Conservation (phyloP, 2,329 filamentous ascomycete genomes). For the Paecilomyces formosus region DNA sequence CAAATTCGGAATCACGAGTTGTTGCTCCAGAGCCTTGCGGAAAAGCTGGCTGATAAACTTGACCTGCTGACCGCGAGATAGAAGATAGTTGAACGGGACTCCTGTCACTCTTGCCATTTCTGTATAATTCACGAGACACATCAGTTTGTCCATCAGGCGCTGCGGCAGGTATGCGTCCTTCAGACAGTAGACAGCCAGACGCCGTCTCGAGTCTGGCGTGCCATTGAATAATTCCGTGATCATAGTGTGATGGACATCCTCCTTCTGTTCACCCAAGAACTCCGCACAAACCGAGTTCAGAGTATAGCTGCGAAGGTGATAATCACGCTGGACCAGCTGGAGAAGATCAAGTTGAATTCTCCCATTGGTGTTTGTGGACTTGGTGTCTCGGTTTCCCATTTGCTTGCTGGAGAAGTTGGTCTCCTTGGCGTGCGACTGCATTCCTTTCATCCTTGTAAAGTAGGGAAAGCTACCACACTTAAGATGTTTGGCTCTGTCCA, state of each 20-base stretch:
- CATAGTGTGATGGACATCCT: constrained; percentile 98
- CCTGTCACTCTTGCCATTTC: constrained; percentile 99
- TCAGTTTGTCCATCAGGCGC: constrained; percentile 91
- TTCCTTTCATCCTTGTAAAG: constrained; percentile 71
- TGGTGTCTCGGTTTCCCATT: constrained; percentile 93
- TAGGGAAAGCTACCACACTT: constrained; percentile 75
- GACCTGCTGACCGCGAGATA: constrained; percentile 89
- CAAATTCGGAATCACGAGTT: constrained; percentile 87
- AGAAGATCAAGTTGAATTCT: constrained; percentile 86
- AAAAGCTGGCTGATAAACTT: constrained; percentile 97
- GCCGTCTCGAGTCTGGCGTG: constrained; percentile 81
- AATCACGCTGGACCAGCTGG: constrained; percentile 90
- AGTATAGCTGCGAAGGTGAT: constrained; percentile 93
- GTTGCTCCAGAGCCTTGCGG: constrained; percentile 86
- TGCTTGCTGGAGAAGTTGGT: constrained; percentile 95
- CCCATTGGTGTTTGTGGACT: constrained; percentile 89
- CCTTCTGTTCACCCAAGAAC: constrained; percentile 94
- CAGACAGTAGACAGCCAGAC: constrained; percentile 89
- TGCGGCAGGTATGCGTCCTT: constrained; percentile 97
- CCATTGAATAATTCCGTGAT: constrained; percentile 98
- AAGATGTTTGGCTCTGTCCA: constrained; percentile 79
- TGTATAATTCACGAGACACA: constrained; percentile 97
- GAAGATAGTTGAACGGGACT: constrained; percentile 90
- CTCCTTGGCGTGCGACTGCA: constrained; percentile 64
- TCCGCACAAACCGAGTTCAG: constrained; percentile 93